These are phyloP conservation scores for Heliosperma pusillum DNA, from an alignment of 148 eudicot genomes.

Conservation along the genomic window DNA sequence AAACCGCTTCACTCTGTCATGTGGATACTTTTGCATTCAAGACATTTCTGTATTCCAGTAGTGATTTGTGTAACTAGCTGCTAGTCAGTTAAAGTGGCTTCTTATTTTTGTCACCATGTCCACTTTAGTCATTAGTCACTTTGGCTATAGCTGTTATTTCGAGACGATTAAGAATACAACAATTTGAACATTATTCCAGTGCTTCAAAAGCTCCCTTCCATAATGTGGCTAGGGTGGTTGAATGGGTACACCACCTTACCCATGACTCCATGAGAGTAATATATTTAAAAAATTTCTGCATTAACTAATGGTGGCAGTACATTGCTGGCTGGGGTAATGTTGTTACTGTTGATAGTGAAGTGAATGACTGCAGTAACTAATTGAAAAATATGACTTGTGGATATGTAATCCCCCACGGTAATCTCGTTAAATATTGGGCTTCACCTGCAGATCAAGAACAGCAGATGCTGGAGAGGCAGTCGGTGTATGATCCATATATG, in stretches of 20 bases:
- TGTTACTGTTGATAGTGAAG: no score
- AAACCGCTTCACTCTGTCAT: neutral
- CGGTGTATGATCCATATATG: slow-evolving; percentile 51
- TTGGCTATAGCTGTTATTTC: neutral
- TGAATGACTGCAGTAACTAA: no score
- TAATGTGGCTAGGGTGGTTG: no score
- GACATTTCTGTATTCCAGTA: neutral
- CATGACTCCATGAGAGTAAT: neutral
- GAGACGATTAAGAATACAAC: no score
- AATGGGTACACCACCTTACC: no score
- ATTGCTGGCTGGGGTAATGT: no score
- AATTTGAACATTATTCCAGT: no score
- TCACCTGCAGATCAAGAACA: slow-evolving; percentile 56
- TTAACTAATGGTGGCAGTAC: neutral
- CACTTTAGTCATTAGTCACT: no score
- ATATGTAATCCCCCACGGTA: neutral
- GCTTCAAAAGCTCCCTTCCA: no score
- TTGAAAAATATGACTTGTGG: neutral
- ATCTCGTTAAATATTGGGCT: slow-evolving; percentile 16
- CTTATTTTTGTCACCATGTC: neutral
- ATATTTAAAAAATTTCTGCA: neutral
- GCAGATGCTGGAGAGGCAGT: slow-evolving; percentile 53
- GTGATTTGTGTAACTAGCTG: neutral
- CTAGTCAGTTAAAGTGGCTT: neutral
- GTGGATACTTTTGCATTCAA: neutral